phyloP scores from a whole-genome alignment of 2,329 filamentous ascomycete species.

The Pseudogymnoascus sp. region DNA sequence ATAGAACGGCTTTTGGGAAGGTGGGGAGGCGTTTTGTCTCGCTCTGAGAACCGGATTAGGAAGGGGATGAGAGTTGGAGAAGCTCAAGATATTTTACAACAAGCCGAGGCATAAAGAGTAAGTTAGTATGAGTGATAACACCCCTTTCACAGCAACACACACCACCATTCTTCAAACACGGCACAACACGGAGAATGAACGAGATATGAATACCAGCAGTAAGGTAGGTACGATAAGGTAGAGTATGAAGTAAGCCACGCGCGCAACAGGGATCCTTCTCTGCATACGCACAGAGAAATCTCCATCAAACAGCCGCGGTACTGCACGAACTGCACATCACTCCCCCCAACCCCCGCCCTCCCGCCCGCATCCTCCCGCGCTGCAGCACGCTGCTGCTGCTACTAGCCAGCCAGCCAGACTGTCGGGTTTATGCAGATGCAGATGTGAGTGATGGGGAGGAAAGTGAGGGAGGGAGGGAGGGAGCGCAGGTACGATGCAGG shows the following conservation, averaged over 20 bases:
- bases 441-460: not conserved
- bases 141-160: too few species aligned
- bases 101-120: not conserved
- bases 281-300: not conserved
- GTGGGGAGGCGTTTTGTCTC: not conserved
- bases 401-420: slow-evolving; percentile 9
- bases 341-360: too few species aligned
- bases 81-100: not conserved
- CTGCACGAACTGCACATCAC: too few species aligned
- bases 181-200: not conserved
- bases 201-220: not conserved
- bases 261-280: too few species aligned
- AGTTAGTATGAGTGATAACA: too few species aligned
- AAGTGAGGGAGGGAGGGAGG: too few species aligned
- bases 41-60: not conserved
- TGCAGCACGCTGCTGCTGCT: not conserved
- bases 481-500: too few species aligned
- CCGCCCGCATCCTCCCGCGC: not conserved
- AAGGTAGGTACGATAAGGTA: not conserved
- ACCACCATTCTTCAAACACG: not conserved
- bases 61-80: not conserved
- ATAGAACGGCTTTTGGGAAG: not conserved
- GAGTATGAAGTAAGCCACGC: too few species aligned
- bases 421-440: not conserved
- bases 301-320: not conserved